Conservation (phyloP, 108 stramenopile genomes). For the Schizochytrium sp. region DNA sequence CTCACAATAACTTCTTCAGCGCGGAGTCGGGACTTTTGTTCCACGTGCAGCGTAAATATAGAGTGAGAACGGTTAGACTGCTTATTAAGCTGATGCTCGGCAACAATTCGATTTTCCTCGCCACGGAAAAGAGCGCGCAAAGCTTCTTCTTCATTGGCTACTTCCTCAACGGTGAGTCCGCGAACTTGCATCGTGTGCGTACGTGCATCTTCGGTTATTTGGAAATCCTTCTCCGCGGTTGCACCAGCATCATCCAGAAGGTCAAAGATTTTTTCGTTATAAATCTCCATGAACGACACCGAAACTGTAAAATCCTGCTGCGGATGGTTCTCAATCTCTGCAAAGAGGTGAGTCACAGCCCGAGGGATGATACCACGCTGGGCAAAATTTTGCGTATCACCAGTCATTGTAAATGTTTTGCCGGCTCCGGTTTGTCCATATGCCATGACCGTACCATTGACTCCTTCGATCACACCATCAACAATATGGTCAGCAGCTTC, state of each 20-base stretch:
- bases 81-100: conserved; percentile 78
- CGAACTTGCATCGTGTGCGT: conserved; percentile 71
- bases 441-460: conserved; percentile 71
- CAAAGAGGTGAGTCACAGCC: conserved; percentile 69
- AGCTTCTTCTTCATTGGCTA: conserved; percentile 68
- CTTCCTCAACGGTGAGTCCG: conserved; percentile 72
- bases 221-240: conserved; percentile 42
- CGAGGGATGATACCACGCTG: conserved; percentile 73
- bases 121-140: conserved; percentile 69
- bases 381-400: conserved; percentile 69
- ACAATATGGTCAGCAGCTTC: conserved; percentile 71
- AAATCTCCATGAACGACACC: conserved; percentile 72
- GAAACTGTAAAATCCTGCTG: conserved; percentile 66
- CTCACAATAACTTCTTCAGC: conserved; percentile 73
- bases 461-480: conserved; percentile 68
- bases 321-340: conserved; percentile 61
- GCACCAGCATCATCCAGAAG: conserved; percentile 60
- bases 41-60: conserved; percentile 78
- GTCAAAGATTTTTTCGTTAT: conserved; percentile 73
- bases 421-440: conserved; percentile 76
- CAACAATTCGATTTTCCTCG: conserved; percentile 68
- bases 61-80: conserved; percentile 78
- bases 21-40: conserved; percentile 74
- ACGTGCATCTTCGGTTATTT: conserved; percentile 67
- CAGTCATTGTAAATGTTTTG: conserved; percentile 74